Percentiles rank a stretch among this genome's conserved stretches.
phyloP scores from a whole-genome alignment of 208 protist genomes.

The Crithidia sp. region DNA sequence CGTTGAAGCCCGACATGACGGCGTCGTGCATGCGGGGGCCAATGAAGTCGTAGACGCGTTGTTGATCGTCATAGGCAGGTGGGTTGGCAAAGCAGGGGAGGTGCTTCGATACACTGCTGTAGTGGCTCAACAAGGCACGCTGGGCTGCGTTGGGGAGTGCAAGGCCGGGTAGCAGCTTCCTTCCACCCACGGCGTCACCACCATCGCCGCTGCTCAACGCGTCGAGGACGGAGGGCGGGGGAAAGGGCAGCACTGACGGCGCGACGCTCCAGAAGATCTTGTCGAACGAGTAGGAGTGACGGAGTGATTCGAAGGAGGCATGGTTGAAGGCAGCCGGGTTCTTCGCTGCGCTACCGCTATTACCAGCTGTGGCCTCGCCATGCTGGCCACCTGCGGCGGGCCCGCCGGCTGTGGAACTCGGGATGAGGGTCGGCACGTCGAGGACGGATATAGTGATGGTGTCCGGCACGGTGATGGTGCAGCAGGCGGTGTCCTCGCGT shows the following conservation, averaged over 20 bases:
- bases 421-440: constrained; percentile 46
- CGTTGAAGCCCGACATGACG: constrained; percentile 88
- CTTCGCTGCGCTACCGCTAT: neutral
- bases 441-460: constrained; percentile 58
- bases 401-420: constrained; percentile 3
- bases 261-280: constrained; percentile 79
- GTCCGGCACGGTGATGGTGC: constrained; percentile 61
- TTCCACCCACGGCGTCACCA: neutral
- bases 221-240: constrained; percentile 16
- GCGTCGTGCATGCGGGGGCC: constrained; percentile 74
- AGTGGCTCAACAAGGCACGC: constrained; percentile 11
- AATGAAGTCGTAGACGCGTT: constrained; percentile 75
- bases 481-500: constrained; percentile 62
- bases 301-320: constrained; percentile 3
- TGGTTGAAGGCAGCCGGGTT: neutral
- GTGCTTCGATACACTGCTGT: constrained; percentile 16
- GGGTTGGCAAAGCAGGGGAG: constrained; percentile 60
- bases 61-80: constrained; percentile 71
- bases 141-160: constrained; percentile 8
- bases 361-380: neutral
- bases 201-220: neutral
- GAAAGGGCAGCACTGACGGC: constrained; percentile 51
- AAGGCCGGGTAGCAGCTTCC: constrained; percentile 6
- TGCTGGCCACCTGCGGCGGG: neutral
- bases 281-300: constrained; percentile 77